phyloP scores from a whole-genome alignment of 2,329 filamentous ascomycete genomes.

The Colletotrichum falcatum region DNA sequence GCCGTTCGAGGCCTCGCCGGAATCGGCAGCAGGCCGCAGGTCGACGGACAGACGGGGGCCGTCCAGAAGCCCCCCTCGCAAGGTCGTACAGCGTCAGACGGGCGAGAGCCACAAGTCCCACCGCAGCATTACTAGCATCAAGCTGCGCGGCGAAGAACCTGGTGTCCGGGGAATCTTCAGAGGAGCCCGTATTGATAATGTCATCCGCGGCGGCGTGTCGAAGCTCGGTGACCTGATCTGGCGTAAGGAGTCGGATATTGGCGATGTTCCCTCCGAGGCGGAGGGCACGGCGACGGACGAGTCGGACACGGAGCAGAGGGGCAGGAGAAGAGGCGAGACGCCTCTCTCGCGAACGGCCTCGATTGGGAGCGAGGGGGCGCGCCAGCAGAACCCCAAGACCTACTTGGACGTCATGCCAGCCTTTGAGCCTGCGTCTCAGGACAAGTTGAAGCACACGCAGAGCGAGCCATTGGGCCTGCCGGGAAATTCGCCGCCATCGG shows the following conservation, averaged over 20 bases:
- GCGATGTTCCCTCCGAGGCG: constrained; percentile 46
- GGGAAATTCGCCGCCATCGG: constrained; percentile 40
- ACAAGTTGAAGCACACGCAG: constrained; percentile 29
- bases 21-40: constrained; percentile 39
- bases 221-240: constrained; percentile 69
- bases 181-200: constrained; percentile 77
- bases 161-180: constrained; percentile 82
- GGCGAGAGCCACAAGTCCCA: constrained; percentile 63
- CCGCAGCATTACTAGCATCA: constrained; percentile 63
- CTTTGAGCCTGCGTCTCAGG: constrained; percentile 54
- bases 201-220: constrained; percentile 71
- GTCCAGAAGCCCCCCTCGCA: constrained; percentile 54
- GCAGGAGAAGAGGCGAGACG: constrained; percentile 51
- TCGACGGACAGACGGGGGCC: constrained; percentile 49
- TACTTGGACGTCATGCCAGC: constrained; percentile 66
- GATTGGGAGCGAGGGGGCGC: constrained; percentile 44
- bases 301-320: constrained; percentile 60
- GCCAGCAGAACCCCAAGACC: constrained; percentile 54
- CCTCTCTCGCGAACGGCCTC: constrained; percentile 39
- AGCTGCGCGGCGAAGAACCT: constrained; percentile 56
- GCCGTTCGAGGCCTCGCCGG: constrained; percentile 30
- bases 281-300: constrained; percentile 61
- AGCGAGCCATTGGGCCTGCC: constrained; percentile 15
- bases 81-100: constrained; percentile 50
- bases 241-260: constrained; percentile 60